These are phyloP conservation scores for Eutypa lata DNA, from an alignment of 2,329 filamentous ascomycete species.

Conservation along the genomic window DNA sequence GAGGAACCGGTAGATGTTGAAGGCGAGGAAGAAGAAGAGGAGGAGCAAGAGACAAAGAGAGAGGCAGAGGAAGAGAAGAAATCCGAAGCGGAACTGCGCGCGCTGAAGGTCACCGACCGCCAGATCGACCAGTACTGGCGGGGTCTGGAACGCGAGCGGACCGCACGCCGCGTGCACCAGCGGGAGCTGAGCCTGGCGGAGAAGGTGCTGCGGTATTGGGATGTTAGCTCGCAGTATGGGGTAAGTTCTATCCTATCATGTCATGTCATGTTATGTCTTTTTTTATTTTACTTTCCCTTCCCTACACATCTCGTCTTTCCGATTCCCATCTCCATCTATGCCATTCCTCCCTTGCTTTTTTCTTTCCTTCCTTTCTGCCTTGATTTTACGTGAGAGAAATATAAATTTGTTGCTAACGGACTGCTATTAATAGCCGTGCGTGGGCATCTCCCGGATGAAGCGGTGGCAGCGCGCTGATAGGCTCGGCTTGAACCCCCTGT, in stretches of 20 bases:
- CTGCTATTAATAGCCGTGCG: conserved; percentile 64
- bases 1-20: too few relatives aligned
- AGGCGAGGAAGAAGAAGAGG: too few relatives aligned
- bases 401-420: too few relatives aligned
- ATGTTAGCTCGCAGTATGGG: conserved; percentile 87
- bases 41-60: too few relatives aligned
- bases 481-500: conserved; percentile 85
- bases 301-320: too few relatives aligned
- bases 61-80: conserved; percentile 34
- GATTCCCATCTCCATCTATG: too few relatives aligned
- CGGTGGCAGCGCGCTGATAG: conserved; percentile 84
- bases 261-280: too few relatives aligned
- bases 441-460: conserved; percentile 76
- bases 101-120: conserved; percentile 61
- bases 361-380: background rate
- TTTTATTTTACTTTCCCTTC: too few relatives aligned
- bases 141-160: conserved; percentile 64
- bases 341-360: background rate
- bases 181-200: conserved; percentile 68
- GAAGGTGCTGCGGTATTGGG: conserved; percentile 88
- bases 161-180: conserved; percentile 74
- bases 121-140: conserved; percentile 79
- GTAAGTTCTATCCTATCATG: too few relatives aligned
- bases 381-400: too few relatives aligned
- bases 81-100: conserved; percentile 52